phyloP scores from a whole-genome alignment of 148 eudicot species.

The Amaranthus cruentus region DNA sequence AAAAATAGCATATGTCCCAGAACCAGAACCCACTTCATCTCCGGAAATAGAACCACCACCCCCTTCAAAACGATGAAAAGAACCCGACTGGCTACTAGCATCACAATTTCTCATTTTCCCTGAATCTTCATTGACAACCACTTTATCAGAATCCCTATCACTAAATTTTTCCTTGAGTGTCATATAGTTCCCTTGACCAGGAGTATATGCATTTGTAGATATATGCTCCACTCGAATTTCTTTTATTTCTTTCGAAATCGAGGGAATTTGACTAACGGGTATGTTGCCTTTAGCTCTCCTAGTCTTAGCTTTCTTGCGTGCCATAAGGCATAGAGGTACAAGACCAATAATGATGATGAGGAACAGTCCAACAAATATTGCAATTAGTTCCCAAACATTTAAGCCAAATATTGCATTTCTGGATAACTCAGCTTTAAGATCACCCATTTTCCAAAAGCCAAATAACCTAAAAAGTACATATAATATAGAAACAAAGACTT shows the following conservation, averaged over 20 bases:
- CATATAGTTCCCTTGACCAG: slow-evolving; percentile 38
- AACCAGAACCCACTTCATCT: slow-evolving; percentile 55
- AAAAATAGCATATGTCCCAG: slow-evolving; percentile 32
- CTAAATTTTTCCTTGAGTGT: slow-evolving; percentile 55
- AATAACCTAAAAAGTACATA: slow-evolving; percentile 23
- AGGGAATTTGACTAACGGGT: slow-evolving; percentile 51
- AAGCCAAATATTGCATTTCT: slow-evolving; percentile 38
- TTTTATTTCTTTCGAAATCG: slow-evolving; percentile 57
- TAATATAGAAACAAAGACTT: not conserved
- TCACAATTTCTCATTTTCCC: slow-evolving; percentile 49
- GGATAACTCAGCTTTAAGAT: slow-evolving; percentile 42
- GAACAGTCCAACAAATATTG: slow-evolving; percentile 42
- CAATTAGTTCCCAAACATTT: slow-evolving; percentile 59
- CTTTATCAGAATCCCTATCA: slow-evolving; percentile 49
- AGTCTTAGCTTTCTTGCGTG: slow-evolving; percentile 50
- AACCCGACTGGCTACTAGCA: slow-evolving; percentile 44
- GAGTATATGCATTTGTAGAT: slow-evolving; percentile 32
- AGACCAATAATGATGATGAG: slow-evolving; percentile 43
- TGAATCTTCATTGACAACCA: slow-evolving; percentile 34
- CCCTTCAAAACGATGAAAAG: slow-evolving; percentile 46
- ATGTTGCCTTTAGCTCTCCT: slow-evolving; percentile 31
- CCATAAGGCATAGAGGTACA: slow-evolving; percentile 42
- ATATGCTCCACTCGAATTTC: slow-evolving; percentile 52
- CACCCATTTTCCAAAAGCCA: slow-evolving; percentile 38
- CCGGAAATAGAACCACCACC: slow-evolving; percentile 52